A percentile compares a stretch with the other conserved stretches of the same genome.
Conservation (phyloP, 1,284 basidiomycete genomes). For the Volvariella surrecta region DNA sequence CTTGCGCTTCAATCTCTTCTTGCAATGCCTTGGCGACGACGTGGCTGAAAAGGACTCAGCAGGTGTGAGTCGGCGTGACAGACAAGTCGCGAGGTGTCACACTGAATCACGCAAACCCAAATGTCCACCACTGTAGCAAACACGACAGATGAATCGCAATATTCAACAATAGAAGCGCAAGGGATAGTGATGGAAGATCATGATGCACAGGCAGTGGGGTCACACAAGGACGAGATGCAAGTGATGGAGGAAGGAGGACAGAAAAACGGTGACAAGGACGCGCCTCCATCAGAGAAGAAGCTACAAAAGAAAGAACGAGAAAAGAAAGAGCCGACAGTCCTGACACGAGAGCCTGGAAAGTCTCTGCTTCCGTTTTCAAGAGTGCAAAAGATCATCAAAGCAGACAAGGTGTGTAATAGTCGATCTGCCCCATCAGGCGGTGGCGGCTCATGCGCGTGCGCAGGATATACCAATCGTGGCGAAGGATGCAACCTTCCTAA, state of each 20-base stretch:
- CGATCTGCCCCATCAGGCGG: background rate
- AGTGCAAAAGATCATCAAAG: conserved; percentile 75
- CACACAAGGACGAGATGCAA: conserved; percentile 1
- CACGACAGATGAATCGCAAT: no score
- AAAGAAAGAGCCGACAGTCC: conserved; percentile 19
- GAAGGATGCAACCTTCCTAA: conserved; percentile 63
- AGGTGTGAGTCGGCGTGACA: no score
- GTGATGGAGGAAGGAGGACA: conserved; percentile 5
- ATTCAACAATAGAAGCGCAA: background rate
- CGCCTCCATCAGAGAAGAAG: conserved; percentile 8
- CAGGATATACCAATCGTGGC: conserved; percentile 70
- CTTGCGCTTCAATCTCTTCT: no score
- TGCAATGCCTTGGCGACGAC: no score
- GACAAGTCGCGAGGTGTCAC: no score
- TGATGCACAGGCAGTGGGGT: background rate
- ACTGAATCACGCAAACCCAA: no score
- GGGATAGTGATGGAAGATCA: background rate
- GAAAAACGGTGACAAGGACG: no score
- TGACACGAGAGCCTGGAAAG: conserved; percentile 48
- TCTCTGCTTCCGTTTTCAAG: conserved; percentile 61
- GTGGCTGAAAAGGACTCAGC: no score
- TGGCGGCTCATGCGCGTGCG: background rate
- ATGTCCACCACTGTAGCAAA: no score
- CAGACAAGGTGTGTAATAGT: conserved; percentile 49
- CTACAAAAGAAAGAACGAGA: conserved; percentile 21